Evolutionary conservation across 305 asterid species (phyloP), one percentile per base, ranked within the genome.

Genomic region (Fraxinus sp.): DNA sequence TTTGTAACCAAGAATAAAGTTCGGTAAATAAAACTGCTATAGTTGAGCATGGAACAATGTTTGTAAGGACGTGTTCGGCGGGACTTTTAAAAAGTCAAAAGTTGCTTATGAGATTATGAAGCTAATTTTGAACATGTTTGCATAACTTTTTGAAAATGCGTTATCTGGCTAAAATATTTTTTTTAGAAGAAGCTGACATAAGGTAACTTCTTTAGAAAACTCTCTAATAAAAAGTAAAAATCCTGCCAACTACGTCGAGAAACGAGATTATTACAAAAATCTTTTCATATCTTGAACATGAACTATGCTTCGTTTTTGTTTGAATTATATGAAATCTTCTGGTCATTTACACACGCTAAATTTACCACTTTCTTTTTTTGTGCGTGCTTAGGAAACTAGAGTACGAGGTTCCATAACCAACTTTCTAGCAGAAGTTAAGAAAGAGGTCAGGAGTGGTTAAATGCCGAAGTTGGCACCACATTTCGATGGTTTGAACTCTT

Each of bases 401-500:
- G 41, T 13, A 11, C 37, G 39, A 28, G 39, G 75, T 70, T 28
- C 0, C 16, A 30, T 70, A 1, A 70, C 75, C 41, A 30, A 13
- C 1, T 30, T 30, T 70, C 5, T 11, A 70, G 22, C 37, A 13
- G 75, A 70, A 30, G 75, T 30, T 14, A 70, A 70, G 75, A 24
- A 64, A 64, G 75, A 70, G 9, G 75, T 28, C n/a, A 70, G 30
- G 75, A 70, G 75, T 30, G 39, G 39, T 30, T 41, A 70, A 70
- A 70, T 70, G 39, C 39, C 75, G 14, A 70, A 70, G 18, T 70
- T 30, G 75, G 75, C 75, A 26, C 75, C 75, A 70, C 37, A 70
- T 70, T 70, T 70, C 30, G 75, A 70, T 70, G 75, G 75, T 70
- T 70, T 70, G 33, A 10, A 70, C 75, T 13, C 10, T 13, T 70